Evolutionary conservation across 2,329 filamentous ascomycete species (phyloP).

Genomic region (Cladophialophora exuberans): DNA sequence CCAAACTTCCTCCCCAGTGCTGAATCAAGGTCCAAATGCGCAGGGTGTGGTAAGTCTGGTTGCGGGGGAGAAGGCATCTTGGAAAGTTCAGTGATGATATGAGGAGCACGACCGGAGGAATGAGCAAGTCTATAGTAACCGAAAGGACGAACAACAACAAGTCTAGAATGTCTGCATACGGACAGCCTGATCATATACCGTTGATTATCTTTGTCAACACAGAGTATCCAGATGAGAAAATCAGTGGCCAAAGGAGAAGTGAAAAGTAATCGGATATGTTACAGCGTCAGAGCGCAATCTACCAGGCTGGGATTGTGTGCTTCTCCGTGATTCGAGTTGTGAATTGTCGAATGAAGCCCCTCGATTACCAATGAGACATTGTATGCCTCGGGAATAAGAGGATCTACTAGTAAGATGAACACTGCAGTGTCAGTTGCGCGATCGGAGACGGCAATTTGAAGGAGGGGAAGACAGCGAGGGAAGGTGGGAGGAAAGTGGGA

Average conservation of each 20-base stretch:
- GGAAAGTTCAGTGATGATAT: slow-evolving; percentile 10
- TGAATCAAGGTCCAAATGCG: slow-evolving; percentile 62
- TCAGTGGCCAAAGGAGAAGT: not conserved
- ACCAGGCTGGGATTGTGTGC: slow-evolving; percentile 2
- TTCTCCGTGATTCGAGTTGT: slow-evolving; percentile 5
- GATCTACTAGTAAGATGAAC: not conserved
- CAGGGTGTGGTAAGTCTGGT: slow-evolving; percentile 56
- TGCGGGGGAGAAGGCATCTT: slow-evolving; percentile 24
- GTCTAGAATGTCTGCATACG: slow-evolving; percentile 2
- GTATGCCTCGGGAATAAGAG: slow-evolving; percentile 1
- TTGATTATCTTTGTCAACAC: not conserved
- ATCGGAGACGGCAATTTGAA: not conserved
- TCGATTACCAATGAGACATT: not conserved
- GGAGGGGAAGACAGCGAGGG: not conserved
- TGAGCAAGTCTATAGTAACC: slow-evolving; percentile 22
- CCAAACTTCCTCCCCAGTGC: slow-evolving; percentile 54
- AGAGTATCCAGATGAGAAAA: not conserved
- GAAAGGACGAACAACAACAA: no score
- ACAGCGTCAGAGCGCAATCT: not conserved
- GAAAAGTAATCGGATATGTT: not conserved
- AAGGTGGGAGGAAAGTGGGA: no score
- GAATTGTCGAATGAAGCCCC: slow-evolving; percentile 7
- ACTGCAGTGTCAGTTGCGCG: not conserved
- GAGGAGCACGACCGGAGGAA: slow-evolving; percentile 19
- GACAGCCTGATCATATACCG: slow-evolving; percentile 3